Evolutionary conservation across 495 filamentous ascomycete species (phyloP).

Genomic region (Cercophora sp.): DNA sequence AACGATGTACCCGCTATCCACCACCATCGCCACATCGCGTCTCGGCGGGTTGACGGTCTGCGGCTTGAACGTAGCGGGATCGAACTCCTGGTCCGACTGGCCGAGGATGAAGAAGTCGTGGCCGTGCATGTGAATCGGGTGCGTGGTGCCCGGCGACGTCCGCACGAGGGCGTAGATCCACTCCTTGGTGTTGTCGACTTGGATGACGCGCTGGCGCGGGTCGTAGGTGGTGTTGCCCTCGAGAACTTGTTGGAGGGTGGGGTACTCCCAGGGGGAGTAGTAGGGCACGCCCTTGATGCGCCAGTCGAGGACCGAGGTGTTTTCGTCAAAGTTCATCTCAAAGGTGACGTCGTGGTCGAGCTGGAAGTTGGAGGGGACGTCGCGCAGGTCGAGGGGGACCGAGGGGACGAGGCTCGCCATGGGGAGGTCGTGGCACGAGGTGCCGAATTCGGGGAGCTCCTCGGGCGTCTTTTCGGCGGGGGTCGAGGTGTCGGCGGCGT

Average conservation of each 20-base stretch:
- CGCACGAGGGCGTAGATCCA: not conserved
- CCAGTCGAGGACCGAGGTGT: not conserved
- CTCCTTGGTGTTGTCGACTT: not conserved
- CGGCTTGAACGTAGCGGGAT: constrained; percentile 10
- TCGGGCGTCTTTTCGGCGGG: constrained; percentile 5
- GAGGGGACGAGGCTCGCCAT: not conserved
- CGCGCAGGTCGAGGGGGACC: not conserved
- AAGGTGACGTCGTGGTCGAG: constrained; percentile 1
- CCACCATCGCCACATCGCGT: constrained; percentile 53
- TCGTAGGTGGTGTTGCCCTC: not conserved
- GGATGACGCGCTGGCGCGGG: constrained; percentile 3
- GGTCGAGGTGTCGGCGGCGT: not conserved
- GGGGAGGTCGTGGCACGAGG: constrained; percentile 12
- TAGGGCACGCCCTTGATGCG: not conserved
- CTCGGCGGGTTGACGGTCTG: constrained; percentile 46
- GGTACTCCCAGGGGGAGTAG: constrained; percentile 6
- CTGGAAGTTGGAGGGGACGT: constrained; percentile 2
- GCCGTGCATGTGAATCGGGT: constrained; percentile 52
- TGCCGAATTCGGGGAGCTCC: constrained; percentile 3
- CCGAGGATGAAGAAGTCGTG: constrained; percentile 20
- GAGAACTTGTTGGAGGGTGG: constrained; percentile 1
- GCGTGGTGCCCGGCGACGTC: not conserved
- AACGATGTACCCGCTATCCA: constrained; percentile 34
- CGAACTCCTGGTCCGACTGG: constrained; percentile 24
- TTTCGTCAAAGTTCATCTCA: not conserved